phyloP scores from a whole-genome alignment of 129 eudicot species.

The Centaurea solstitialis region DNA sequence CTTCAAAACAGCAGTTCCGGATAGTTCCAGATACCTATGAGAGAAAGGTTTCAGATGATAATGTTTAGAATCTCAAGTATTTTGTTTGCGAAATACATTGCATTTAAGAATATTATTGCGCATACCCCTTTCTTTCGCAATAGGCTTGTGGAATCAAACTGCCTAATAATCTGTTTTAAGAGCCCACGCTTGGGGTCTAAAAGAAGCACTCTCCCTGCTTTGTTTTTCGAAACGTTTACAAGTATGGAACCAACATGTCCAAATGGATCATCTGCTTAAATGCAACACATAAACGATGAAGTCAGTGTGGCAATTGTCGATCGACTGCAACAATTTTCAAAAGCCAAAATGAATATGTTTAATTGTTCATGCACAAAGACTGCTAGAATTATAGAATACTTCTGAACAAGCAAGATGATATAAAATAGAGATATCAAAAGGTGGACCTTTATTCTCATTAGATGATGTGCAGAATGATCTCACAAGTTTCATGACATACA shows the following conservation, averaged over 20 bases:
- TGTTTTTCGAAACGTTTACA: slow-evolving; percentile 80
- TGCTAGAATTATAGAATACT: not conserved
- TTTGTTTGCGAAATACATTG: not conserved
- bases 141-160: slow-evolving; percentile 80
- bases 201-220: slow-evolving; percentile 73
- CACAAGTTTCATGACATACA: slow-evolving; percentile 85
- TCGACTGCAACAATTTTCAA: not conserved
- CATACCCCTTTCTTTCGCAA: slow-evolving; percentile 92
- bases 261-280: slow-evolving; percentile 77
- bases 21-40: slow-evolving; percentile 87
- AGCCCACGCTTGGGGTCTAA: slow-evolving; percentile 89
- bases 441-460: slow-evolving; percentile 64
- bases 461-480: slow-evolving; percentile 90
- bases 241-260: slow-evolving; percentile 96
- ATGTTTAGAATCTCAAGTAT: not conserved
- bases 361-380: not conserved
- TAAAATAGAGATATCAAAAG: not conserved
- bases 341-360: not conserved
- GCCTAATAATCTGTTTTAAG: slow-evolving; percentile 80
- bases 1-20: slow-evolving; percentile 98
- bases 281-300: slow-evolving; percentile 11
- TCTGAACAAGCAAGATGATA: slow-evolving; percentile 4
- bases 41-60: not conserved
- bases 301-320: not conserved
- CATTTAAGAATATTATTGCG: not conserved